These are phyloP conservation scores for Cyclocybe cylindracea DNA, from an alignment of 768 basidiomycete species.

Conservation along the genomic window DNA sequence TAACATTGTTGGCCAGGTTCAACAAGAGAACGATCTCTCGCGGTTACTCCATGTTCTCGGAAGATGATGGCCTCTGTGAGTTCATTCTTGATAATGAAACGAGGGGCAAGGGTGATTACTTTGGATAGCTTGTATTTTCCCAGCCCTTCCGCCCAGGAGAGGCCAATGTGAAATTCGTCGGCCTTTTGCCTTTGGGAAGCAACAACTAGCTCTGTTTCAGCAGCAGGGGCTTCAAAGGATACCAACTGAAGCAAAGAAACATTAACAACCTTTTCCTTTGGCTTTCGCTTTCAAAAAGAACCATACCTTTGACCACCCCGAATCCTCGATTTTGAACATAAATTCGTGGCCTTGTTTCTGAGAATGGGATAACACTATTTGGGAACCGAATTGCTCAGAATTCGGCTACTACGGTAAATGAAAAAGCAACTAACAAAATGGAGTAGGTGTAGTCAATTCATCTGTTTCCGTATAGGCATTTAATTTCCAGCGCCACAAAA, in stretches of 20 bases:
- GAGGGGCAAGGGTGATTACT: slow-evolving; percentile 87
- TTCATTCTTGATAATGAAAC: slow-evolving; percentile 88
- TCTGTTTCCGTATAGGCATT: slow-evolving; percentile 7
- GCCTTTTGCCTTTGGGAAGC: slow-evolving; percentile 60
- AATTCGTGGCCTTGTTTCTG: slow-evolving; percentile 82
- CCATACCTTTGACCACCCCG: slow-evolving; percentile 85
- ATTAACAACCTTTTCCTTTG: neutral
- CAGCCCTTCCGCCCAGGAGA: slow-evolving; percentile 92
- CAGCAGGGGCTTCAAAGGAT: slow-evolving; percentile 88
- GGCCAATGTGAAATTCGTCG: slow-evolving; percentile 76
- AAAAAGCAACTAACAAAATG: slow-evolving; percentile 70
- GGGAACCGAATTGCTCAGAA: slow-evolving; percentile 1
- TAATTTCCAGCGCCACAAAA: neutral
- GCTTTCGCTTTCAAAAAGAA: neutral
- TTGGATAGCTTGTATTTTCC: slow-evolving; percentile 98
- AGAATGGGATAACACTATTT: slow-evolving; percentile 82
- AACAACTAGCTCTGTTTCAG: slow-evolving; percentile 82
- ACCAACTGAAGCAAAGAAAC: slow-evolving; percentile 50
- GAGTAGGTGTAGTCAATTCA: slow-evolving; percentile 50
- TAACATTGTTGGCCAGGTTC: slow-evolving; percentile 69
- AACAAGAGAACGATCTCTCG: slow-evolving; percentile 60
- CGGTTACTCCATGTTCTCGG: slow-evolving; percentile 81
- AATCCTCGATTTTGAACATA: slow-evolving; percentile 77
- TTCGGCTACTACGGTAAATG: neutral
- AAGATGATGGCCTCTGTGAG: slow-evolving; percentile 69